Percentiles rank a stretch among this genome's conserved stretches.
These are phyloP conservation scores for Kurtzmaniella quercitrusa DNA, from an alignment of 1,139 yeast genomes.

Conservation along the genomic window DNA sequence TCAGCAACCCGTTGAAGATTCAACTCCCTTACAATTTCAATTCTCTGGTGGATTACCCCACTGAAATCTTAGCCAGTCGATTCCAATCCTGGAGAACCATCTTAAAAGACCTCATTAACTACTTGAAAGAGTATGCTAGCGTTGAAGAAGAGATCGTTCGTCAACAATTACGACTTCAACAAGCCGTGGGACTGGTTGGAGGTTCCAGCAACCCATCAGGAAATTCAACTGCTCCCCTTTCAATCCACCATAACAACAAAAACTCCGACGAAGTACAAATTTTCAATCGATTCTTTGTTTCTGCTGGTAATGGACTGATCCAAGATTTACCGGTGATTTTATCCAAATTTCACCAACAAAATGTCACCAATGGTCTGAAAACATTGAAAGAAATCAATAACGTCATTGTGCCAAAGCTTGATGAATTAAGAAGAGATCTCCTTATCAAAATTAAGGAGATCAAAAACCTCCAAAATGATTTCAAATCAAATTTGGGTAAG, in stretches of 20 bases:
- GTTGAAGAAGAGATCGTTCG: constrained; percentile 86
- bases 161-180: constrained; percentile 76
- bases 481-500: constrained; percentile 66
- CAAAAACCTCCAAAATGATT: constrained; percentile 74
- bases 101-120: constrained; percentile 67
- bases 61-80: constrained; percentile 79
- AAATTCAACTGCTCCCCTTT: constrained; percentile 2
- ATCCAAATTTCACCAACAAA: constrained; percentile 68
- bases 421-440: constrained; percentile 78
- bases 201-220: constrained; percentile 11
- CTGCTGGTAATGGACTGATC: constrained; percentile 76
- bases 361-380: constrained; percentile 61
- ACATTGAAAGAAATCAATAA: constrained; percentile 68
- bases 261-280: constrained; percentile 28
- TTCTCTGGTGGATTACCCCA: constrained; percentile 50
- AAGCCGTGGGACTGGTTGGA: constrained; percentile 53
- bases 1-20: constrained; percentile 35
- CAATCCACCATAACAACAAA: constrained; percentile 10
- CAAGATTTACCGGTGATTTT: constrained; percentile 78
- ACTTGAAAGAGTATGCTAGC: constrained; percentile 73
- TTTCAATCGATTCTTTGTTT: constrained; percentile 55
- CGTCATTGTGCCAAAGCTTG: constrained; percentile 76
- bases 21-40: constrained; percentile 34
- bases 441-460: constrained; percentile 84
- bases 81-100: constrained; percentile 85